These are phyloP conservation scores for Amylostereum chailletii DNA, from an alignment of 1,284 basidiomycete genomes.

Conservation along the genomic window DNA sequence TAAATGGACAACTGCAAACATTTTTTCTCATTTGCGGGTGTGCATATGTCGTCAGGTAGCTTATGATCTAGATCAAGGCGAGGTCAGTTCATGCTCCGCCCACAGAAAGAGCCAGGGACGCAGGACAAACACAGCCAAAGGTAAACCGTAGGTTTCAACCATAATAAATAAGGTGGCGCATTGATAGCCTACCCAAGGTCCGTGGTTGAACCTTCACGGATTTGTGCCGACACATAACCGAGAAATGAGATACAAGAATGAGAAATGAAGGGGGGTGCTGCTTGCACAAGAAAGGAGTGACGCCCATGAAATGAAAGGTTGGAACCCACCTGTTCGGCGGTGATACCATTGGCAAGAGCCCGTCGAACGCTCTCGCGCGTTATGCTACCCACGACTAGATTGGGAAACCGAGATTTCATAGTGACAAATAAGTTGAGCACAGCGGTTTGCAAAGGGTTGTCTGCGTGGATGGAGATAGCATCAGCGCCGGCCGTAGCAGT, in stretches of 20 bases:
- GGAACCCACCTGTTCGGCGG: constrained; percentile 79
- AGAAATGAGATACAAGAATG: neutral
- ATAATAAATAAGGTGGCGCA: too few relatives aligned
- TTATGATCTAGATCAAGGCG: constrained; percentile 67
- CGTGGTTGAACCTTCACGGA: too few relatives aligned
- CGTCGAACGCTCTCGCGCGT: constrained; percentile 93
- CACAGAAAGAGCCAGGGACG: too few relatives aligned
- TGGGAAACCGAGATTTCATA: constrained; percentile 91
- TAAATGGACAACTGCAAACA: constrained; percentile 28
- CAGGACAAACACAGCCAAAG: too few relatives aligned
- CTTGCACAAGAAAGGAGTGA: neutral
- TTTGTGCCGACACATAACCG: neutral
- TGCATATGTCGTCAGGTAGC: constrained; percentile 89
- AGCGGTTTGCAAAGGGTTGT: constrained; percentile 93
- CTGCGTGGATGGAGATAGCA: constrained; percentile 30
- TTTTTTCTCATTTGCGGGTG: constrained; percentile 98
- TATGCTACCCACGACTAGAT: constrained; percentile 91
- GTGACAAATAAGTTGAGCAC: constrained; percentile 93
- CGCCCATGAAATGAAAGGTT: neutral
- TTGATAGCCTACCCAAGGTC: too few relatives aligned
- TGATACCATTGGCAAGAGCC: constrained; percentile 91
- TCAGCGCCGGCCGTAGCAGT: constrained; percentile 6
- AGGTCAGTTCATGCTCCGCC: too few relatives aligned
- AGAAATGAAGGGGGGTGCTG: too few relatives aligned
- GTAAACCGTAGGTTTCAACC: too few relatives aligned